Conservation (phyloP, 345 rosid genomes). For the Gossypium bickii region DNA sequence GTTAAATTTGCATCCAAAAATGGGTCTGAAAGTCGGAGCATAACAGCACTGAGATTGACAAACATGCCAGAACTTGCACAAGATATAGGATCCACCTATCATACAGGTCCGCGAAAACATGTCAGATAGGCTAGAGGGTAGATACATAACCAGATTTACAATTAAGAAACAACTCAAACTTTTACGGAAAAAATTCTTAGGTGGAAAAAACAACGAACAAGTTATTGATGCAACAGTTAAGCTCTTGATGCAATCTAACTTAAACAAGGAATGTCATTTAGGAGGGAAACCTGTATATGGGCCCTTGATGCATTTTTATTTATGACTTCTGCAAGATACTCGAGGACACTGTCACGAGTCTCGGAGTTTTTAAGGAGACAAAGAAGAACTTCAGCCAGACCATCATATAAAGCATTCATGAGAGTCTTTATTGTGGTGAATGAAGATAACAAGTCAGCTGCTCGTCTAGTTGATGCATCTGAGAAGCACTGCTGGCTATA, state of each 20-base stretch:
- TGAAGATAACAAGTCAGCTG: conserved; percentile 78
- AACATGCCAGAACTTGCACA: conserved; percentile 99
- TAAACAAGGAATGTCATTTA: neutral
- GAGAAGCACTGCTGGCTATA: conserved; percentile 94
- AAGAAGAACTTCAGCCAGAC: conserved; percentile 65
- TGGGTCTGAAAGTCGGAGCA: conserved; percentile 91
- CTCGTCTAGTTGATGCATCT: conserved; percentile 73
- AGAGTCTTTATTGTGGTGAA: conserved; percentile 80
- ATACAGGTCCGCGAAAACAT: conserved; percentile 17
- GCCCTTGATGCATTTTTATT: conserved; percentile 84
- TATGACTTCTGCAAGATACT: conserved; percentile 94
- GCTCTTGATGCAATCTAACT: neutral
- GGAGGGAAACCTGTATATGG: conserved; percentile 66
- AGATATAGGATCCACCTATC: conserved; percentile 85
- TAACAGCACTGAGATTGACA: conserved; percentile 90
- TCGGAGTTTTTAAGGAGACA: conserved; percentile 61
- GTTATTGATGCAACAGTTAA: conserved; percentile 7
- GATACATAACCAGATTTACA: conserved; percentile 3
- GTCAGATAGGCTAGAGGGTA: neutral
- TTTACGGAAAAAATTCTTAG: neutral
- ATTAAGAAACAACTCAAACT: neutral
- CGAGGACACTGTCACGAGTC: conserved; percentile 79
- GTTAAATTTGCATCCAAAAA: conserved; percentile 75
- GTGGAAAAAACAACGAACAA: conserved; percentile 3
- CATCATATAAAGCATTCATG: conserved; percentile 65